Conservation (phyloP, 1,139 yeast species). For the Candida tropicalis region DNA sequence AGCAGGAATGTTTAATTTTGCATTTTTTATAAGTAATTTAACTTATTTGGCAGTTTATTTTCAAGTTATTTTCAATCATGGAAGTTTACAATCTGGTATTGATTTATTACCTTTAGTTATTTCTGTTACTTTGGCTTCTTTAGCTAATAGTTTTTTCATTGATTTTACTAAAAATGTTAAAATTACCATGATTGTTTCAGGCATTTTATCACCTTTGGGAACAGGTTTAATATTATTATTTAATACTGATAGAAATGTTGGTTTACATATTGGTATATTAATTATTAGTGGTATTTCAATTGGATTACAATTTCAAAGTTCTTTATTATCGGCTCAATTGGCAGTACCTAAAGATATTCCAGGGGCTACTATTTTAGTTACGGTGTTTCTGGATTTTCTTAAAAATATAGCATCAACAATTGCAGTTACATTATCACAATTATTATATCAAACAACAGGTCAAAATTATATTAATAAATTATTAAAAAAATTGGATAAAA, state of each 20-base stretch:
- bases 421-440: conserved; percentile 50
- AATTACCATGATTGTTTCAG: conserved; percentile 47
- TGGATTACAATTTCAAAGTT: conserved; percentile 57
- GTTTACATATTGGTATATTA: conserved; percentile 52
- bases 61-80: conserved; percentile 51
- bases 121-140: conserved; percentile 51
- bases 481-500: conserved; percentile 16
- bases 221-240: conserved; percentile 51
- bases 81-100: conserved; percentile 61
- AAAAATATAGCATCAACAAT: conserved; percentile 53
- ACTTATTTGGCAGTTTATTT: conserved; percentile 57
- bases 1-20: conserved; percentile 41
- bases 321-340: conserved; percentile 55
- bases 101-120: conserved; percentile 57
- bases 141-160: conserved; percentile 48
- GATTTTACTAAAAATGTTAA: conserved; percentile 51
- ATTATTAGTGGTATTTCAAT: conserved; percentile 57
- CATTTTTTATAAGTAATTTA: conserved; percentile 45
- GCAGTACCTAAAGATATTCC: conserved; percentile 51
- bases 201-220: conserved; percentile 51
- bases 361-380: conserved; percentile 54
- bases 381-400: conserved; percentile 49
- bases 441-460: conserved; percentile 41
- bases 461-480: conserved; percentile 23
- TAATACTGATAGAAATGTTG: conserved; percentile 33